These are phyloP conservation scores for Plasmodium knowlesi DNA, from an alignment of 169 alveolate species.

Conservation along the genomic window DNA sequence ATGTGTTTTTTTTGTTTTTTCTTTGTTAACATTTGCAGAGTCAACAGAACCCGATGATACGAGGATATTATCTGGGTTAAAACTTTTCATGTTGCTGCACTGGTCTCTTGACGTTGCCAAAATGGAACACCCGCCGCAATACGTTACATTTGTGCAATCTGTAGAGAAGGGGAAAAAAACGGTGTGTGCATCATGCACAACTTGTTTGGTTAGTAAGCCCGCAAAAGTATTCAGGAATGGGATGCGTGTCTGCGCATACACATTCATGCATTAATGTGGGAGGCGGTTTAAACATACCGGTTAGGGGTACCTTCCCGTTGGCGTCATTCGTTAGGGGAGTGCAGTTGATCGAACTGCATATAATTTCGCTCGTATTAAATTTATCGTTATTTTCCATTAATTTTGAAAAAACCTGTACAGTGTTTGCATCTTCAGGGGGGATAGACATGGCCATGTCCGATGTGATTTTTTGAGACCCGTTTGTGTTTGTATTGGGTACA, in stretches of 20 bases:
- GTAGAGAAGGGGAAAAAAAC: not conserved
- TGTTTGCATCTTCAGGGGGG: constrained; percentile 23
- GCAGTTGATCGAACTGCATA: constrained; percentile 61
- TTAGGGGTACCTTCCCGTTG: constrained; percentile 32
- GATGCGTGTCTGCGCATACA: not conserved
- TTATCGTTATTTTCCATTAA: constrained; percentile 24
- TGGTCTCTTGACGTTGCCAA: constrained; percentile 53
- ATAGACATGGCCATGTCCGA: not conserved
- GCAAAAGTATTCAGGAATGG: not conserved
- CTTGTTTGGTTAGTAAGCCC: not conserved
- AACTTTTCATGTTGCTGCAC: constrained; percentile 27
- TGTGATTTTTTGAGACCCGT: not conserved
- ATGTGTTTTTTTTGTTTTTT: constrained; percentile 1
- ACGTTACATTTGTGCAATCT: constrained; percentile 69
- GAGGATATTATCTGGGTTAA: constrained; percentile 28
- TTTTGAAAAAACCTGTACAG: not conserved
- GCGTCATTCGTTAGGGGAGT: constrained; percentile 5
- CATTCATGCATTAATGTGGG: not conserved
- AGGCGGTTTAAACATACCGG: constrained; percentile 14
- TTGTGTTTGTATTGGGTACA: not conserved
- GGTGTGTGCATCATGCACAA: not conserved
- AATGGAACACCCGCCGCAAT: constrained; percentile 51
- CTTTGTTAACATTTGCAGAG: constrained; percentile 36
- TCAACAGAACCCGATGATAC: constrained; percentile 52
- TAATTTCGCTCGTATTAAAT: constrained; percentile 59